These are phyloP conservation scores for Rhodotorula sp. DNA, from an alignment of 1,284 basidiomycete genomes.

Conservation along the genomic window DNA sequence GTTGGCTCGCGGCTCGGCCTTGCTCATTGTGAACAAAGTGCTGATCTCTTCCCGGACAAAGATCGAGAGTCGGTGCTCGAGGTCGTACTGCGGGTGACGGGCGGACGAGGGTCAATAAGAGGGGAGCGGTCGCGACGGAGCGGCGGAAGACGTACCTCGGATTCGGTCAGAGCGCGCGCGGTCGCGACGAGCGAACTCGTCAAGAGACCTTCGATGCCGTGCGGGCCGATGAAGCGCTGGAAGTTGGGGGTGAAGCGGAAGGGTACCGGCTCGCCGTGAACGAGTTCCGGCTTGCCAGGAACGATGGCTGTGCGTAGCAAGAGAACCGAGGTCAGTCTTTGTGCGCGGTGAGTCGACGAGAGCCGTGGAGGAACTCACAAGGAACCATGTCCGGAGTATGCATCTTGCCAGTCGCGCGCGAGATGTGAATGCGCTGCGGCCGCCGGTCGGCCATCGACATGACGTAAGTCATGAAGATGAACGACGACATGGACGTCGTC, in stretches of 20 bases:
- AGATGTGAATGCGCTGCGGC: conserved; percentile 83
- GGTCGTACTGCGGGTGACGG: conserved; percentile 63
- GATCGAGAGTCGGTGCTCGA: conserved; percentile 82
- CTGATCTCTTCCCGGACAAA: conserved; percentile 92
- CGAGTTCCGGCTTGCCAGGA: conserved; percentile 43
- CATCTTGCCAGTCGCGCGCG: conserved; percentile 81
- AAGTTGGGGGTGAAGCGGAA: conserved; percentile 98
- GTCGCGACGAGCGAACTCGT: conserved; percentile 86
- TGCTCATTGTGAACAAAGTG: conserved; percentile 58
- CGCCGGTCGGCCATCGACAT: conserved; percentile 80
- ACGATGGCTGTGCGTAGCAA: conserved; percentile 51
- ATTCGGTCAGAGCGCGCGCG: conserved; percentile 82
- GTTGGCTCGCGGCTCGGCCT: conserved; percentile 51
- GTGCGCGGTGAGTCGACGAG: not conserved
- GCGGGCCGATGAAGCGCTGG: conserved; percentile 86
- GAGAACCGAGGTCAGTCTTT: conserved; percentile 3
- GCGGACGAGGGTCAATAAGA: conserved; percentile 11
- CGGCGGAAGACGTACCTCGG: conserved; percentile 64
- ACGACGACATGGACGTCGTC: conserved; percentile 80
- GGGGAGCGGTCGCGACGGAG: not conserved
- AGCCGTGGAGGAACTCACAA: conserved; percentile 54
- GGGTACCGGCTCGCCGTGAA: conserved; percentile 74
- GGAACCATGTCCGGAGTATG: conserved; percentile 87
- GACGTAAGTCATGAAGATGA: conserved; percentile 89
- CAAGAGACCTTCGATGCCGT: conserved; percentile 85